Evolutionary conservation across 2,329 filamentous ascomycete species (phyloP).

Genomic region (Pseudofabraea citricarpa): DNA sequence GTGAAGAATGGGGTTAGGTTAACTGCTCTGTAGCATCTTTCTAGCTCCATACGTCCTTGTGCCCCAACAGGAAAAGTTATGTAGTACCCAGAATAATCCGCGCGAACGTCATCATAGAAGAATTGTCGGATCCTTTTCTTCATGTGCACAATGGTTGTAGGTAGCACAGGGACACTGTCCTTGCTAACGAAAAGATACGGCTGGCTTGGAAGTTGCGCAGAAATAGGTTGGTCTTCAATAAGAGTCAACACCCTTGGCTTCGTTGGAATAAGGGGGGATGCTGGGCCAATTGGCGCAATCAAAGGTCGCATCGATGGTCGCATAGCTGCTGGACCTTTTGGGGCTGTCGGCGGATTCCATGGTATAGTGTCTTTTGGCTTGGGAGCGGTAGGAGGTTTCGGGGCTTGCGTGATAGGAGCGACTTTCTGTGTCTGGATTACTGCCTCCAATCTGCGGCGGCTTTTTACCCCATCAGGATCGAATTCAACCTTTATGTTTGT

Average conservation of each 20-base stretch:
- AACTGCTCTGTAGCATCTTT: conserved; percentile 72
- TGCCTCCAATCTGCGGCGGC: conserved; percentile 71
- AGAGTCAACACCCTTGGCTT: conserved; percentile 46
- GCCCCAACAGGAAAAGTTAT: conserved; percentile 81
- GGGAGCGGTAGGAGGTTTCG: conserved; percentile 26
- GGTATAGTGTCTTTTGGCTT: conserved; percentile 32
- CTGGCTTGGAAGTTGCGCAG: conserved; percentile 66
- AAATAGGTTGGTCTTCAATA: conserved; percentile 57
- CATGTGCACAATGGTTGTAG: conserved; percentile 81
- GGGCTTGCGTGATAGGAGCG: conserved; percentile 10
- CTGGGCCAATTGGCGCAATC: conserved; percentile 7
- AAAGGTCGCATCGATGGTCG: conserved; percentile 24
- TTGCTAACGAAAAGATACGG: conserved; percentile 92
- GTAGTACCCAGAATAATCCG: conserved; percentile 85
- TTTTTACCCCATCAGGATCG: conserved; percentile 83
- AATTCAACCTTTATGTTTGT: conserved; percentile 77
- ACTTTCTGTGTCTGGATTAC: conserved; percentile 61
- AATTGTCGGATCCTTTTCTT: conserved; percentile 84
- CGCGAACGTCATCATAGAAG: conserved; percentile 73
- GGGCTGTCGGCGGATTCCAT: conserved; percentile 68
- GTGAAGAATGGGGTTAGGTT: conserved; percentile 85
- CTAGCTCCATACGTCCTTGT: conserved; percentile 72
- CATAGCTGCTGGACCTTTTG: conserved; percentile 62
- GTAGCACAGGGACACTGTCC: conserved; percentile 79
- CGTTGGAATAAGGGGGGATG: conserved; percentile 29